Conservation (phyloP, 1,139 yeast species). For the Yamadazyma epiphylla region DNA sequence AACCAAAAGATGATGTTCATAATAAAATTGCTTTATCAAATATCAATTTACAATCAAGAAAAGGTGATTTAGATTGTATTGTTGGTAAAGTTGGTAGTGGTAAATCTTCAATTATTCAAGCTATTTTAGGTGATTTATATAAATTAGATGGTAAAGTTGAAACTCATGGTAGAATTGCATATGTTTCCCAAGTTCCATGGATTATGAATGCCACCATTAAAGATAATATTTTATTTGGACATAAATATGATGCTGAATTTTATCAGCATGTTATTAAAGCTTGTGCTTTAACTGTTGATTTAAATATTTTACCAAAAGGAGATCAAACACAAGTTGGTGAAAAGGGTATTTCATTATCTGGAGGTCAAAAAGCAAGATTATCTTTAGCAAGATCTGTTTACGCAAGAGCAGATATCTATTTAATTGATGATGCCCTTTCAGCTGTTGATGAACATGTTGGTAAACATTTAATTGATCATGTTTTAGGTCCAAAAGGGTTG, state of each 20-base stretch:
- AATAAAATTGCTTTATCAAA: constrained; percentile 75
- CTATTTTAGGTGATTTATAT: constrained; percentile 81
- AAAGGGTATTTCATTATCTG: constrained; percentile 92
- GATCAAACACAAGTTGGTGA: constrained; percentile 93
- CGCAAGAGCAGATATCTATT: constrained; percentile 86
- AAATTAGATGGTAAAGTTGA: constrained; percentile 72
- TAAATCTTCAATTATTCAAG: constrained; percentile 81
- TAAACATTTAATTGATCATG: constrained; percentile 51
- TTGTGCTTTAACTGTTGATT: constrained; percentile 83
- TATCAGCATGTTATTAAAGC: constrained; percentile 80
- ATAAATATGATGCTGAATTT: constrained; percentile 73
- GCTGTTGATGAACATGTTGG: constrained; percentile 97
- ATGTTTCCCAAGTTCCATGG: constrained; percentile 91
- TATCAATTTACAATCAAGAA: constrained; percentile 64
- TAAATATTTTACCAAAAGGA: constrained; percentile 78
- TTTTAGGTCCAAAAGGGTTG: constrained; percentile 77
- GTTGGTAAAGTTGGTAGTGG: constrained; percentile 95
- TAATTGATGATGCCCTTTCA: constrained; percentile 76
- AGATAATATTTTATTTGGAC: constrained; percentile 88
- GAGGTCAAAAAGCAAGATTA: constrained; percentile 95
- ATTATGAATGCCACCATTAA: constrained; percentile 90
- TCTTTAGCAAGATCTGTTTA: constrained; percentile 94
- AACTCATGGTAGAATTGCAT: constrained; percentile 79
- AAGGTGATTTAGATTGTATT: constrained; percentile 82
- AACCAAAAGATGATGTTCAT: constrained; percentile 50